phyloP scores from a whole-genome alignment of 1,284 basidiomycete genomes.

The Naganishia sp. region DNA sequence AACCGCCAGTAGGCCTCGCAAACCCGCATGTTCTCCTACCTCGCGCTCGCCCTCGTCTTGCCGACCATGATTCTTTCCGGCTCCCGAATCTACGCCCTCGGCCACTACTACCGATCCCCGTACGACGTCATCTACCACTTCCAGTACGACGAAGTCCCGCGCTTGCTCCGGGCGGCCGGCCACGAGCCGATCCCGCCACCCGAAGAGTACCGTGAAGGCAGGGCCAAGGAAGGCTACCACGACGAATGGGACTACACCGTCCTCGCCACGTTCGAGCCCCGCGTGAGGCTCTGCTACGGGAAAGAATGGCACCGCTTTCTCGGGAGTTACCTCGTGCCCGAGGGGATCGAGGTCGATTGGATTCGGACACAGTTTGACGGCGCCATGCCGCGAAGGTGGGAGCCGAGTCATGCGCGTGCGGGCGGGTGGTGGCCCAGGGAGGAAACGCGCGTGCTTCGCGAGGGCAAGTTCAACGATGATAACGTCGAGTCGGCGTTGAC shows the following conservation, averaged over 20 bases:
- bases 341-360: constrained; percentile 78
- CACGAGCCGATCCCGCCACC: constrained; percentile 56
- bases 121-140: constrained; percentile 72
- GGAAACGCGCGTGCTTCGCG: constrained; percentile 65
- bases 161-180: constrained; percentile 72
- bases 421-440: constrained; percentile 61
- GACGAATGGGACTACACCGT: constrained; percentile 69
- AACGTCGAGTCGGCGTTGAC: constrained; percentile 69
- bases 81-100: constrained; percentile 75
- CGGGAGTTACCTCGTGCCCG: constrained; percentile 82
- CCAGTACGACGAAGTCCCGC: constrained; percentile 76
- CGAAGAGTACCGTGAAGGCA: constrained; percentile 35
- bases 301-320: constrained; percentile 98
- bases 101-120: constrained; percentile 88
- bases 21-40: constrained; percentile 70
- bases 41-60: constrained; percentile 70
- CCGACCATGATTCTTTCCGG: constrained; percentile 69
- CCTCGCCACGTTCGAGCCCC: constrained; percentile 64
- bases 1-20: constrained; percentile 65
- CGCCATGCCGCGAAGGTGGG: constrained; percentile 69
- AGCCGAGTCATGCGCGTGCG: constrained; percentile 36
- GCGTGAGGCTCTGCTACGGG: constrained; percentile 77
- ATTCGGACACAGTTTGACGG: constrained; percentile 87
- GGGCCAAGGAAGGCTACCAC: constrained; percentile 44
- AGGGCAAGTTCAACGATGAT: constrained; percentile 77